Conservation (phyloP, 176 grass and related monocot species). For the Hsuehochloa calcarea region DNA sequence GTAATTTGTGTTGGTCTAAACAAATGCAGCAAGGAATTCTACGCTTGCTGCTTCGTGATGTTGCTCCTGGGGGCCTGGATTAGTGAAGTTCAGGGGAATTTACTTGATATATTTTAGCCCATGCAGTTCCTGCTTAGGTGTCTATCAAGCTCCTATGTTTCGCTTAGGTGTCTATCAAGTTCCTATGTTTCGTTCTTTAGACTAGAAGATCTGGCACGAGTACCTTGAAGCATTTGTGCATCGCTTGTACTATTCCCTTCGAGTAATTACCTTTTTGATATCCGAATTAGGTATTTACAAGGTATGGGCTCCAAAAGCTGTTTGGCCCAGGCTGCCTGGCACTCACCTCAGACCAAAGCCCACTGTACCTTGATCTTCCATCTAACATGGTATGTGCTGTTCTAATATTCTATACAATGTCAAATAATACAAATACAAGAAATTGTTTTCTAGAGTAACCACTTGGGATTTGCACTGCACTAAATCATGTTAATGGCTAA, state of each 20-base stretch:
- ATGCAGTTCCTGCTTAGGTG: neutral
- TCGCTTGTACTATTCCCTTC: neutral
- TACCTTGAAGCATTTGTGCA: neutral
- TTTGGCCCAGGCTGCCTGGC: slow-evolving; percentile 68
- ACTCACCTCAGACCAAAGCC: slow-evolving; percentile 68
- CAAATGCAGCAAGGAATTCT: neutral
- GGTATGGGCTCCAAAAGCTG: slow-evolving; percentile 82
- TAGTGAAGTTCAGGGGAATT: neutral
- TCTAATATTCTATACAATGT: neutral
- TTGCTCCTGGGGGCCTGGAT: neutral
- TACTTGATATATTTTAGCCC: neutral
- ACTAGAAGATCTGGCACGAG: neutral
- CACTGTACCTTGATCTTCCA: slow-evolving; percentile 84
- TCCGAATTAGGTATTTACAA: slow-evolving; percentile 74
- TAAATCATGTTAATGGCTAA: slow-evolving; percentile 13
- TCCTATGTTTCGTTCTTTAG: neutral
- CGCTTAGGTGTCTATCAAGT: slow-evolving; percentile 9
- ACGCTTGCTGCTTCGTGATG: neutral
- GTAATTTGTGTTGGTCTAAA: neutral
- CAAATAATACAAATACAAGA: neutral
- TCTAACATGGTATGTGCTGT: slow-evolving; percentile 75
- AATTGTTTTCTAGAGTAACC: slow-evolving; percentile 6
- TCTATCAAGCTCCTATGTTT: no score
- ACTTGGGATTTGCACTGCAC: neutral
- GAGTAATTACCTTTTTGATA: slow-evolving; percentile 20